These are phyloP conservation scores for Saturnispora sekii DNA, from an alignment of 805 yeast species.

Conservation along the genomic window DNA sequence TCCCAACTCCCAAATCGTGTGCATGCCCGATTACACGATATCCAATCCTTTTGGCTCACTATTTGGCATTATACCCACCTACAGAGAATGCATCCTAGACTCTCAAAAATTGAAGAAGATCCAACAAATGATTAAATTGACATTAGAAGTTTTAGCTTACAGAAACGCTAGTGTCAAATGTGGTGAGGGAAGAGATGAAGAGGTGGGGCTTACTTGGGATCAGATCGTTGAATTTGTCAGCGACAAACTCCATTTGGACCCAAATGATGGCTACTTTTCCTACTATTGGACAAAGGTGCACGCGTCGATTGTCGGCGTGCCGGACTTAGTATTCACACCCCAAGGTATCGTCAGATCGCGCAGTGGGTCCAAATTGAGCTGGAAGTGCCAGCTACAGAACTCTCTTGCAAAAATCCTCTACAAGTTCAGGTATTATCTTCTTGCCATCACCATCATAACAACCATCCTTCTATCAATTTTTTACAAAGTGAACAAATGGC, in stretches of 20 bases:
- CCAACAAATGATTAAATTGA: constrained; percentile 53
- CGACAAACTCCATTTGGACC: constrained; percentile 32
- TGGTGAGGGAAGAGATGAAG: constrained; percentile 25
- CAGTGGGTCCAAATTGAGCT: constrained; percentile 21
- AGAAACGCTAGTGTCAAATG: constrained; percentile 54
- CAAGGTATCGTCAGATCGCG: constrained; percentile 18
- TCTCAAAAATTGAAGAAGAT: constrained; percentile 62
- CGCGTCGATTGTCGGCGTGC: constrained; percentile 10
- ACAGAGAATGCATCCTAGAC: constrained; percentile 68
- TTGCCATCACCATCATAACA: constrained; percentile 8
- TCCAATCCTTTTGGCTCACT: constrained; percentile 42
- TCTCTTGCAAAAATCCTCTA: constrained; percentile 16
- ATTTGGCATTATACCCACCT: constrained; percentile 50
- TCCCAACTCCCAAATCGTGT: constrained; percentile 48
- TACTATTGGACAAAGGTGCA: constrained; percentile 22
- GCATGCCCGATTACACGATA: constrained; percentile 60
- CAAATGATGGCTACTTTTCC: constrained; percentile 15
- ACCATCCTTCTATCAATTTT: constrained; percentile 15
- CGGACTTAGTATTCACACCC: constrained; percentile 15
- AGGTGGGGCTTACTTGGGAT: constrained; percentile 45
- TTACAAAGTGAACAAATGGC: constrained; percentile 29
- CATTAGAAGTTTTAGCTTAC: constrained; percentile 55
- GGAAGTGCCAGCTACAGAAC: constrained; percentile 22
- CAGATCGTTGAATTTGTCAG: constrained; percentile 48
- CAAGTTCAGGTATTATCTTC: constrained; percentile 18